Evolutionary conservation across 164 flowering plant species (phyloP).

Genomic region (Santalum album): DNA sequence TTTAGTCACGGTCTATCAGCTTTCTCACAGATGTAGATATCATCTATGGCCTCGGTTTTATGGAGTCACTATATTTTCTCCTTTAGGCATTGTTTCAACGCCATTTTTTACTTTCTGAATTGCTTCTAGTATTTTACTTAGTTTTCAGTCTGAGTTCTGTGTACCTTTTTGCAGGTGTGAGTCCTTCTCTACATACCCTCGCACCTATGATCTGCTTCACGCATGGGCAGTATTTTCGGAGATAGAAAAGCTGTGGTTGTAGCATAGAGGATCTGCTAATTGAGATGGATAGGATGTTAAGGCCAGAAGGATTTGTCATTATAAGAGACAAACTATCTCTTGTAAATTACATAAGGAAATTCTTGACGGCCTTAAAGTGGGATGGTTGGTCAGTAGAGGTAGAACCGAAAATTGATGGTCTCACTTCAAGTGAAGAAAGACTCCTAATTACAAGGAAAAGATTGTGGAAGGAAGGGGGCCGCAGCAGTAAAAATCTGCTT

Average conservation of each 20-base stretch:
- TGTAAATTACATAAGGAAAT: slow-evolving; percentile 45
- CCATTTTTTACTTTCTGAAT: too few relatives aligned
- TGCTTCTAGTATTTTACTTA: not conserved
- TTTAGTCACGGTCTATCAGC: too few relatives aligned
- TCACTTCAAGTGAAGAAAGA: slow-evolving; percentile 50
- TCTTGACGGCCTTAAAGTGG: slow-evolving; percentile 59
- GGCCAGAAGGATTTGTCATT: slow-evolving; percentile 81
- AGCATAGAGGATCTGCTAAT: slow-evolving; percentile 70
- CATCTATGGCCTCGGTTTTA: too few relatives aligned
- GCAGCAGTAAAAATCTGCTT: slow-evolving; percentile 12
- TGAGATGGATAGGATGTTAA: slow-evolving; percentile 82
- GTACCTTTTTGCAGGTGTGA: slow-evolving; percentile 53
- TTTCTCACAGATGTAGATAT: too few relatives aligned
- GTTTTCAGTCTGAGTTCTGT: not conserved
- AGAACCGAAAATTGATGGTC: slow-evolving; percentile 59
- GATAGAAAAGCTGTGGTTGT: slow-evolving; percentile 54
- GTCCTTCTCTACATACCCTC: slow-evolving; percentile 85
- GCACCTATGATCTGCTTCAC: slow-evolving; percentile 89
- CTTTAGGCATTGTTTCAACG: too few relatives aligned
- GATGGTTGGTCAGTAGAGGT: slow-evolving; percentile 65
- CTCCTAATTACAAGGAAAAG: slow-evolving; percentile 70
- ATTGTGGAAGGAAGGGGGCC: slow-evolving; percentile 32
- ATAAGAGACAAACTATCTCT: slow-evolving; percentile 60
- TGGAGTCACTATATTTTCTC: too few relatives aligned
- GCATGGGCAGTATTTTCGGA: slow-evolving; percentile 70